phyloP scores from a whole-genome alignment of 2,329 filamentous ascomycete genomes.

The Aspergillus fischeri region DNA sequence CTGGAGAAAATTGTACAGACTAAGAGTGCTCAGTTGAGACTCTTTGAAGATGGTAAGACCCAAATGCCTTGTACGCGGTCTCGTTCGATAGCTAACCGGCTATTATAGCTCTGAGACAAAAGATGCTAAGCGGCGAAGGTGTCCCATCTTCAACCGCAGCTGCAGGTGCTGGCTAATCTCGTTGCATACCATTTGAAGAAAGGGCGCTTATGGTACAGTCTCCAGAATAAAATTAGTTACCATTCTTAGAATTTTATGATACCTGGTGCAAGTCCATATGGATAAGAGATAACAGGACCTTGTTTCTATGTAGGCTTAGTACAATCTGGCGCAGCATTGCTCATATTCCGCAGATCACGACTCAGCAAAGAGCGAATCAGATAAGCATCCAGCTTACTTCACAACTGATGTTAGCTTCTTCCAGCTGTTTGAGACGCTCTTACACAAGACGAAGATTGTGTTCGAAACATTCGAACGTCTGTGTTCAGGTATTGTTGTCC shows the following conservation, averaged over 20 bases:
- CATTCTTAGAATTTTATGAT: background rate
- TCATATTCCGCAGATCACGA: slow-evolving; percentile 81
- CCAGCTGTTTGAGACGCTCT: slow-evolving; percentile 64
- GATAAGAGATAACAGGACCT: background rate
- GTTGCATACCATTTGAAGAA: background rate
- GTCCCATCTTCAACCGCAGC: slow-evolving; percentile 27
- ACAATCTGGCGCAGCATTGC: slow-evolving; percentile 55
- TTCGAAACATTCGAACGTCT: slow-evolving; percentile 59
- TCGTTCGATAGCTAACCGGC: slow-evolving; percentile 15
- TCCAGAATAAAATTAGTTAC: background rate
- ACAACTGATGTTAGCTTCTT: slow-evolving; percentile 66
- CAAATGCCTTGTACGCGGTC: background rate
- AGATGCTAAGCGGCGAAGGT: slow-evolving; percentile 46
- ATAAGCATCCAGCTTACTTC: slow-evolving; percentile 74
- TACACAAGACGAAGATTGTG: slow-evolving; percentile 69
- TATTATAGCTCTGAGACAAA: slow-evolving; percentile 47
- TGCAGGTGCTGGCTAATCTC: slow-evolving; percentile 21
- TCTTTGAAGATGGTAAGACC: slow-evolving; percentile 78
- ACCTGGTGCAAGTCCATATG: background rate
- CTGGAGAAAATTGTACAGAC: slow-evolving; percentile 64
- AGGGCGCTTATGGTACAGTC: background rate
- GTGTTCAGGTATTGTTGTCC: slow-evolving; percentile 78
- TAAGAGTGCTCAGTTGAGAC: slow-evolving; percentile 79
- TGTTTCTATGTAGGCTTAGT: background rate
- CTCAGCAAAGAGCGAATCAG: slow-evolving; percentile 75